These are phyloP conservation scores for Mycena sanguinolenta DNA, from an alignment of 768 basidiomycete genomes.

Conservation along the genomic window DNA sequence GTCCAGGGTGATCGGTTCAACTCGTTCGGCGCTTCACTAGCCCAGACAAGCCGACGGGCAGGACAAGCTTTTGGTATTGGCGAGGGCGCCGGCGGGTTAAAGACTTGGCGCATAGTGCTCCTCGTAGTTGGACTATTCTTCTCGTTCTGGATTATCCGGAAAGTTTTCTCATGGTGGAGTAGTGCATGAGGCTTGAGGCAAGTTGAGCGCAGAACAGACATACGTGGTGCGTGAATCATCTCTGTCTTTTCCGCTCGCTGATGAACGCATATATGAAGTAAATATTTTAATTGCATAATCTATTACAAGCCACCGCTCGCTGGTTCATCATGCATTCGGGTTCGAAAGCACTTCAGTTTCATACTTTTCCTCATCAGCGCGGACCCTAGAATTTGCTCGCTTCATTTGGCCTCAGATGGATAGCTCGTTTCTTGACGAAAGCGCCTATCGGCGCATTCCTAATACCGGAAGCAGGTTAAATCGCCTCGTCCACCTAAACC, in stretches of 20 bases:
- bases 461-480: not conserved
- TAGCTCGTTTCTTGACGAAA: not conserved
- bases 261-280: constrained; percentile 1
- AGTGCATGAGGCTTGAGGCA: constrained; percentile 17
- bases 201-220: not conserved
- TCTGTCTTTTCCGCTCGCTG: not conserved
- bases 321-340: no score
- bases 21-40: constrained; percentile 71
- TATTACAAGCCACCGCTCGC: constrained; percentile 1
- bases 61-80: constrained; percentile 79
- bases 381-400: not conserved
- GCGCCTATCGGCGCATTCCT: not conserved
- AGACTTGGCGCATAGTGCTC: constrained; percentile 77
- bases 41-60: constrained; percentile 77
- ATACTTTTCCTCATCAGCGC: not conserved
- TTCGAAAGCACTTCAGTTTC: no score
- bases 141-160: constrained; percentile 67
- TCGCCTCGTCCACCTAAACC: not conserved
- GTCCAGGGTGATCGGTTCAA: constrained; percentile 76
- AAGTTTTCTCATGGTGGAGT: constrained; percentile 64
- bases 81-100: constrained; percentile 70
- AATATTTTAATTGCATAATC: constrained; percentile 22
- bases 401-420: not conserved
- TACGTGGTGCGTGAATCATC: constrained; percentile 20
- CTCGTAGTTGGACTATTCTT: constrained; percentile 70